Conservation (phyloP, 305 asterid species). For the Nicotiana rustica region DNA sequence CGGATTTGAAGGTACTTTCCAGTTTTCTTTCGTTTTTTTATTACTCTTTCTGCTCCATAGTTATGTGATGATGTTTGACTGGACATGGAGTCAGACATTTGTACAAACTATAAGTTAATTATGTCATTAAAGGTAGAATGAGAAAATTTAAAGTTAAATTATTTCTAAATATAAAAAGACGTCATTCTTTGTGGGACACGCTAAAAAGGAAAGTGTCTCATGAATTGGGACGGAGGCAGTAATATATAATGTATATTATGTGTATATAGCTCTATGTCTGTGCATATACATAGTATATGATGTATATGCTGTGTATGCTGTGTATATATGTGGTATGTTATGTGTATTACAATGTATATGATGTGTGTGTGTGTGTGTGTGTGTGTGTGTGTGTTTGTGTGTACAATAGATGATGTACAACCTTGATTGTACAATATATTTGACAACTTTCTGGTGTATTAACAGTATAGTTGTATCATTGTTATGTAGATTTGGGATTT, state of each 20-base stretch:
- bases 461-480: not conserved
- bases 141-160: too few relatives aligned
- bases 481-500: not conserved
- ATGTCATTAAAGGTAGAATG: too few relatives aligned
- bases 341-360: not conserved
- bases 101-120: too few relatives aligned
- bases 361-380: not conserved
- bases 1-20: not conserved
- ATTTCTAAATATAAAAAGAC: too few relatives aligned
- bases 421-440: not conserved
- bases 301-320: not conserved
- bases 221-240: too few relatives aligned
- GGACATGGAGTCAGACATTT: too few relatives aligned
- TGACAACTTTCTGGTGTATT: conserved; percentile 3
- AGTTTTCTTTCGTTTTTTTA: not conserved
- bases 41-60: too few relatives aligned
- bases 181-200: too few relatives aligned
- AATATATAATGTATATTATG: not conserved
- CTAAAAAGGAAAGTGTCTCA: too few relatives aligned
- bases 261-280: not conserved
- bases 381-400: not conserved
- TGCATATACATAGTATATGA: not conserved
- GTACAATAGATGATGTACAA: not conserved
- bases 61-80: too few relatives aligned
- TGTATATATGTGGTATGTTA: not conserved